Base-by-base conservation (phyloP, 2,329 filamentous ascomycete genomes). In the Nemania diffusa region DNA sequence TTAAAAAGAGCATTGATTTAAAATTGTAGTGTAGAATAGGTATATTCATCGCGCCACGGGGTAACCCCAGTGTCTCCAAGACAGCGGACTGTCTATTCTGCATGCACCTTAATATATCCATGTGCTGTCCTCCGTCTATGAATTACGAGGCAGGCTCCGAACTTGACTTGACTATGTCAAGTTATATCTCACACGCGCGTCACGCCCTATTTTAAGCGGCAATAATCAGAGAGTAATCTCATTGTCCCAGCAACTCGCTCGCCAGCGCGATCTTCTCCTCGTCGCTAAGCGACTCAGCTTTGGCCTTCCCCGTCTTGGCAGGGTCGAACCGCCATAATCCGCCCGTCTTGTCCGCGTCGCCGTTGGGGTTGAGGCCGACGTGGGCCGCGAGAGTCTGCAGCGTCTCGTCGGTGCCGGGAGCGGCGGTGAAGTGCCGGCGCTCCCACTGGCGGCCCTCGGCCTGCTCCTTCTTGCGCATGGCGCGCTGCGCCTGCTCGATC, bases 401-500 rank as follows among this genome's bases (percentile, higher is more conserved):
- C 0, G 83, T 78, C 7, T 77, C 69, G 65, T 89, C 87, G 0
- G 76, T 67, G 20, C 65, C 73, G 13, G 80, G 81, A 67, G 84
- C 76, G 74, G 79, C 74, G 65, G 84, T 88, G 81, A 98, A 99
- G 83, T 96, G 98, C 62, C 91, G 87, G 52, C 94, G 87, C 75
- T 94, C 87, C 95, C 96, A 99, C 46, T 88, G 84, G 50, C 86
- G 86, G 22, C 90, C 90, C 73, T 94, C 92, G 1, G 73, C 67
- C 51, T 76, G 73, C 65, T 79, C 82, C 40, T 75, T 74, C 15
- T 84, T 84, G 72, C 94, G 87, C 82, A 95, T 84, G 67, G 91
- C 88, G 15, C 94, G 86, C 81, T 97, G 94, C 29, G 88, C 88
- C 74, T 94, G 91, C 78, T 97, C 94, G 64, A 97, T 92, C 75